A percentile compares a stretch with the other conserved stretches of the same genome.
phyloP scores from a whole-genome alignment of 1,139 yeast species.

The Taphrina sp. region DNA sequence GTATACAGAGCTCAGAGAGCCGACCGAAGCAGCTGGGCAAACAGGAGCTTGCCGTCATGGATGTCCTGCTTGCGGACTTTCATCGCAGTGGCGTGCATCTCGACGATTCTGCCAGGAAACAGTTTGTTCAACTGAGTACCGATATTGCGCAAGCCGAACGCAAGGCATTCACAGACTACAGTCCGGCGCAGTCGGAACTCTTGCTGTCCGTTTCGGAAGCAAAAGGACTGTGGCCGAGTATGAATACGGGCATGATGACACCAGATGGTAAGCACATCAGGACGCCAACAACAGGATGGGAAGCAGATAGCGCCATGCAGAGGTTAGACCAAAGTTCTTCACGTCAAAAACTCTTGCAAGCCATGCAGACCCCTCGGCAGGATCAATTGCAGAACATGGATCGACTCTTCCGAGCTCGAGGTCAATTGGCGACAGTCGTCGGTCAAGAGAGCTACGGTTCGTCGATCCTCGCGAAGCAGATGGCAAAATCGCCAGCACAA shows the following conservation, averaged over 20 bases:
- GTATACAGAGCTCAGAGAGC: constrained; percentile 52
- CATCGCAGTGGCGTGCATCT: constrained; percentile 87
- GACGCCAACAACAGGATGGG: constrained; percentile 67
- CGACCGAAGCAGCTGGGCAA: constrained; percentile 50
- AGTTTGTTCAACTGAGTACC: constrained; percentile 76
- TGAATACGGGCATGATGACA: constrained; percentile 37
- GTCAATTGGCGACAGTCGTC: constrained; percentile 68
- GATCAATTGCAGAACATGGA: constrained; percentile 63
- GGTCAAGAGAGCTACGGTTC: constrained; percentile 72
- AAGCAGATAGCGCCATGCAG: constrained; percentile 66
- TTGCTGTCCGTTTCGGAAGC: constrained; percentile 44
- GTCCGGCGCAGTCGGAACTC: constrained; percentile 45
- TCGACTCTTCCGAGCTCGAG: constrained; percentile 62
- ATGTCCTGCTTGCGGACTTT: constrained; percentile 76
- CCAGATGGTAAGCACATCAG: constrained; percentile 43
- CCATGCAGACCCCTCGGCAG: constrained; percentile 56
- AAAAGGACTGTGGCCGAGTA: constrained; percentile 45
- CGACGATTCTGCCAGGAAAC: constrained; percentile 60
- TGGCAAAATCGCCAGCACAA: constrained; percentile 79
- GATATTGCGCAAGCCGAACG: constrained; percentile 81
- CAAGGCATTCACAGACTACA: constrained; percentile 60
- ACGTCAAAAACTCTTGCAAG: constrained; percentile 71
- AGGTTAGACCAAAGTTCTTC: constrained; percentile 58
- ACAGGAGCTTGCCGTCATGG: constrained; percentile 84
- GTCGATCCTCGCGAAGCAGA: constrained; percentile 81